Evolutionary conservation across 1,284 basidiomycete species (phyloP), one percentile per base, ranked within the genome.

Genomic region (Volvariella volvacea): DNA sequence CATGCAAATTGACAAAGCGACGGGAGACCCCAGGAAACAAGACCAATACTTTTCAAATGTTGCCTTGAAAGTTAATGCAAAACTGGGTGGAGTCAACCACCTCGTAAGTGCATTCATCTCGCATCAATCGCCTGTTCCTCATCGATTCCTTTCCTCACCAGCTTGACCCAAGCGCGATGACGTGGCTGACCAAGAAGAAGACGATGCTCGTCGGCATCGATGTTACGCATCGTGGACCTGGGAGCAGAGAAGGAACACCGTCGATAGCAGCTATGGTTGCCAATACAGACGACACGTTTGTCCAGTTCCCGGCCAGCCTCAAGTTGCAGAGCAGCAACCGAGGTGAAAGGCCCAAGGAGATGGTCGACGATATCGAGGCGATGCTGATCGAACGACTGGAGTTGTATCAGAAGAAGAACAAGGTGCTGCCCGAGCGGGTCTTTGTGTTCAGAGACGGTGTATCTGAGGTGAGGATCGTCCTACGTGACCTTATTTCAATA

Each of bases 171-270:
- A n/a, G n/a, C n/a, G 73, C 73, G 2, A 76, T 82, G 72, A 50
- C 49, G 19, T 88, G 86, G 86, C 59, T 88, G 33, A 76, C 58
- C 2, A 73, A 73, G 57, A 68, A 73, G 54, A 71, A 71, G 47
- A 88, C 87, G 14, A 90, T 91, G 80, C 63, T 90, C 56, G 79
- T 91, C 8, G 88, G 88, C 0, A 81, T 84, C 34, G 84, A 90
- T 53, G 87, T 91, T 1, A 87, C 83, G 1, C 86, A 90, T 58
- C 80, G 83, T 1, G 69, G 78, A 0, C 74, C 71, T 0, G 67
- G 62, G 6, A 78, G 78, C 57, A 58, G 61, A 41, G 66, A 66
- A 9, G 84, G 81, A 10, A 77, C 80, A 1, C 88, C 88, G 0
- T 88, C 85, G 0, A 80, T 90, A 30, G 83, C 81, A 2, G 86